Evolutionary conservation across 2,329 filamentous ascomycete species (phyloP).

Genomic region (Aspergillus sp.): DNA sequence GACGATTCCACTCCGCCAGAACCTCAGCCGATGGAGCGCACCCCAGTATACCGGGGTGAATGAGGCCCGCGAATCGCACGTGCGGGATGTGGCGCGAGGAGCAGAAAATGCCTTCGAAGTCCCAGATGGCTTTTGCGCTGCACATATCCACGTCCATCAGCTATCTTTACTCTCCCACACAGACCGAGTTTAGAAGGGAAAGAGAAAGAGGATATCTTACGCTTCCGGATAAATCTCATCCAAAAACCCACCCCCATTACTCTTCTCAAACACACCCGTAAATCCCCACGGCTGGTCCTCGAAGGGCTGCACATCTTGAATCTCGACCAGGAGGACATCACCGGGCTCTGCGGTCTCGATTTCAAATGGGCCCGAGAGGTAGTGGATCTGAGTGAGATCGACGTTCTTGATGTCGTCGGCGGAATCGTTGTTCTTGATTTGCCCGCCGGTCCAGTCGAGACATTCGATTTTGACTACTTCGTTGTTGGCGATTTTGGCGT

Average conservation of each 20-base stretch:
- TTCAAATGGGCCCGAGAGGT: conserved; percentile 86
- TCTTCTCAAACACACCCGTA: conserved; percentile 75
- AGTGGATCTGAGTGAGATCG: conserved; percentile 82
- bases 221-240: conserved; percentile 84
- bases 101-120: conserved; percentile 77
- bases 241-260: conserved; percentile 85
- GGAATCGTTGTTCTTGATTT: conserved; percentile 84
- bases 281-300: conserved; percentile 88
- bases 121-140: conserved; percentile 71
- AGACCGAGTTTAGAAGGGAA: too few relatives aligned
- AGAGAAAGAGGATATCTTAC: conserved; percentile 47
- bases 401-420: conserved; percentile 87
- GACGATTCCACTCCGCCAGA: conserved; percentile 77
- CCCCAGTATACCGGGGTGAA: conserved; percentile 88
- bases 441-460: conserved; percentile 75
- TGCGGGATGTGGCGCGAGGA: conserved; percentile 83
- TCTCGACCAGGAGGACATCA: conserved; percentile 82
- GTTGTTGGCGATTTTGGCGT: conserved; percentile 72
- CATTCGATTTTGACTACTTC: conserved; percentile 95
- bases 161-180: too few relatives aligned
- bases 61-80: conserved; percentile 83
- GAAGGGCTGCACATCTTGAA: conserved; percentile 89
- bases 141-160: background rate
- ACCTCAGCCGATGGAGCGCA: conserved; percentile 81
- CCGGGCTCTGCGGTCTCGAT: conserved; percentile 81